Base-by-base conservation (phyloP, 2,329 filamentous ascomycete genomes). In the Epichloe bromicola region DNA sequence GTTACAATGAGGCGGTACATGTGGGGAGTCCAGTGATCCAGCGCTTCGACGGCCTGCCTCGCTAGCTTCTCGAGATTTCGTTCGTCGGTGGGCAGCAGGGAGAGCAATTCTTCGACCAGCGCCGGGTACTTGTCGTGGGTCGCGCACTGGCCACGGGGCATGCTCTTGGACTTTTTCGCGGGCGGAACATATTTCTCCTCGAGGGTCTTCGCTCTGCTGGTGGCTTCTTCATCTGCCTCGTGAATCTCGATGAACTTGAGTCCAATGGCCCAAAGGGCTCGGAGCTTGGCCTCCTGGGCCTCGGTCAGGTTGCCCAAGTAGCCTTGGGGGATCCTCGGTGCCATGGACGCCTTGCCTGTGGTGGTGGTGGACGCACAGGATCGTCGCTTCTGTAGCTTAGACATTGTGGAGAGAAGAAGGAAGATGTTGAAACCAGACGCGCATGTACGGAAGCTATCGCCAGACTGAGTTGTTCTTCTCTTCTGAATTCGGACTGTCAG, bases 41-140 rank as follows among this genome's bases (percentile, higher is more conserved):
- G 68, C 0, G 87, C 86, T 38, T 88, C 79, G 59, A 86, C 78
- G 67, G 88, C 94, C 42, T 86, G 80, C 67, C 87, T 88, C 42
- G 78, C 84, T 66, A 89, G 85, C 44, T 87, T 88, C 64, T 91
- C 88, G 70, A 95, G 94, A 70, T 95, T 89, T 54, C 93, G 83
- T 12, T 70, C 68, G 20, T 83, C 79, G 37, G 70, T 53, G 7
- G 56, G 66, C 51, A 62, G 68, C 58, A 67, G 70, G 39, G 70
- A 59, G 3, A 66, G 61, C 8, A 65, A 60, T 33, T 61, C 54
- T 4, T 67, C 63, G 26, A 66, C 57, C 15, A 60, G 54, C 10
- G 57, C 49, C 11, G 62, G 55, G 7, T 66, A 61, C 14, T 67
- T 72, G 60, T 82, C 80, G 60, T 75, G 66, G 34, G 74, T 74